phyloP scores from a whole-genome alignment of 2,329 filamentous ascomycete genomes.

The Diaporthe aspalathi region DNA sequence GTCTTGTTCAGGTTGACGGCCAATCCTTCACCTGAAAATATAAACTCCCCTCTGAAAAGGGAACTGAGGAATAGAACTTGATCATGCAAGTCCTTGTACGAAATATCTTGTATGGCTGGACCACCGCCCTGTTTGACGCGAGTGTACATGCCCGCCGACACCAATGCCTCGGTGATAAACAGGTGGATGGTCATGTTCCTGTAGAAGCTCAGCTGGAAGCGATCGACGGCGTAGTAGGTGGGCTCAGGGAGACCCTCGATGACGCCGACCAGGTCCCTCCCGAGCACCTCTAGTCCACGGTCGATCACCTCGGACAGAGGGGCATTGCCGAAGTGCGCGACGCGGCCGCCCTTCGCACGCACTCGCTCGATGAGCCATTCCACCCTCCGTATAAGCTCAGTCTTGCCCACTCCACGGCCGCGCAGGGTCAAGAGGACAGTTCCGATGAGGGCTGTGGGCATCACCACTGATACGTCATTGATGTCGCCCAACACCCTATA shows the following conservation, averaged over 20 bases:
- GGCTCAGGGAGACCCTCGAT: constrained; percentile 85
- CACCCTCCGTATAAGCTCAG: constrained; percentile 85
- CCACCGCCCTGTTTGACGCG: constrained; percentile 92
- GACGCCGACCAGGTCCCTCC: constrained; percentile 85
- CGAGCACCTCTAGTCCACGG: constrained; percentile 89
- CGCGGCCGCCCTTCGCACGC: constrained; percentile 85
- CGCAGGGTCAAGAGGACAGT: constrained; percentile 92
- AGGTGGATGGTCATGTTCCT: constrained; percentile 99
- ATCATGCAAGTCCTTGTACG: constrained; percentile 76
- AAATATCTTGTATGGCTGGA: constrained; percentile 80
- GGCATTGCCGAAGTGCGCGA: constrained; percentile 89
- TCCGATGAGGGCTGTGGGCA: constrained; percentile 96
- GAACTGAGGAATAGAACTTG: constrained; percentile 93
- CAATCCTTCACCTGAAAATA: constrained; percentile 90
- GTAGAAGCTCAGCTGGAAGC: constrained; percentile 98
- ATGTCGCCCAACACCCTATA: constrained; percentile 95
- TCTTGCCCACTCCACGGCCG: constrained; percentile 89
- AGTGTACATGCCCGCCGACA: constrained; percentile 91
- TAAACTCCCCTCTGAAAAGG: constrained; percentile 95
- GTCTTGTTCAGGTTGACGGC: constrained; percentile 84
- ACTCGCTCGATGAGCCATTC: constrained; percentile 90
- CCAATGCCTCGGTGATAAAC: constrained; percentile 92
- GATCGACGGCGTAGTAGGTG: constrained; percentile 93
- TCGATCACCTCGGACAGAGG: constrained; percentile 86
- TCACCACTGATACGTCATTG: constrained; percentile 95